phyloP scores from a whole-genome alignment of 371 early-diverging fungal genomes.

The Phascolomyces articulosus region DNA sequence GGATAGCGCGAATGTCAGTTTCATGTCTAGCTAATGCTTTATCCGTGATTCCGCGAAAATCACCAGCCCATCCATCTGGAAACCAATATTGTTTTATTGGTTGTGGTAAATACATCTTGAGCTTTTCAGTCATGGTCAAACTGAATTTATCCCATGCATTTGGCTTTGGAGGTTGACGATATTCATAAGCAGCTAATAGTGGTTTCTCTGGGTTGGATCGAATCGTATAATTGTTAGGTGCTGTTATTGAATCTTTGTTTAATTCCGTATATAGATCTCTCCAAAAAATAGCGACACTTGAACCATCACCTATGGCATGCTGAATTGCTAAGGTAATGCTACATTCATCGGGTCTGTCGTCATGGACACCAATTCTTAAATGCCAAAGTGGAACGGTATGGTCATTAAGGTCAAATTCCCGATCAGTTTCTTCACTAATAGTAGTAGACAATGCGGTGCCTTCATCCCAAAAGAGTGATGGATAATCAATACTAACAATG shows the following conservation, averaged over 20 bases:
- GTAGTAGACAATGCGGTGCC: background rate
- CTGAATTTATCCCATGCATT: background rate
- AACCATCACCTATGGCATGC: conserved; percentile 39
- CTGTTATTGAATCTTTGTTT: background rate
- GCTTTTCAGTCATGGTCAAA: background rate
- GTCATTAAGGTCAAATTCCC: conserved; percentile 28
- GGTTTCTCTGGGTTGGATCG: background rate
- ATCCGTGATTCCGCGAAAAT: conserved; percentile 24
- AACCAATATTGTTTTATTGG: background rate
- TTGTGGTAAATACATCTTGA: background rate
- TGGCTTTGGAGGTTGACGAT: conserved; percentile 6
- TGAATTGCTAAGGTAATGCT: conserved; percentile 20
- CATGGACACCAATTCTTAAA: conserved; percentile 18
- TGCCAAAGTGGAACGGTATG: conserved; percentile 35
- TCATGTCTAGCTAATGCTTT: conserved; percentile 18
- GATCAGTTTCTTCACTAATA: conserved; percentile 14
- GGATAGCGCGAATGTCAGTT: conserved; percentile 17
- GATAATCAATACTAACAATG: conserved; percentile 16
- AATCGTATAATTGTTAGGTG: background rate
- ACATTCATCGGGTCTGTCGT: conserved; percentile 10
- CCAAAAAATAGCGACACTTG: conserved; percentile 33
- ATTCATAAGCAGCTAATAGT: conserved; percentile 25
- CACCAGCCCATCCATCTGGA: conserved; percentile 32
- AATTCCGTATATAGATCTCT: conserved; percentile 21
- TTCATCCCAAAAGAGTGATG: conserved; percentile 6